Percentiles rank a stretch among this genome's conserved stretches.
Evolutionary conservation across 2,329 filamentous ascomycete genomes (phyloP).

Genomic region (Diaporthe vaccinii): DNA sequence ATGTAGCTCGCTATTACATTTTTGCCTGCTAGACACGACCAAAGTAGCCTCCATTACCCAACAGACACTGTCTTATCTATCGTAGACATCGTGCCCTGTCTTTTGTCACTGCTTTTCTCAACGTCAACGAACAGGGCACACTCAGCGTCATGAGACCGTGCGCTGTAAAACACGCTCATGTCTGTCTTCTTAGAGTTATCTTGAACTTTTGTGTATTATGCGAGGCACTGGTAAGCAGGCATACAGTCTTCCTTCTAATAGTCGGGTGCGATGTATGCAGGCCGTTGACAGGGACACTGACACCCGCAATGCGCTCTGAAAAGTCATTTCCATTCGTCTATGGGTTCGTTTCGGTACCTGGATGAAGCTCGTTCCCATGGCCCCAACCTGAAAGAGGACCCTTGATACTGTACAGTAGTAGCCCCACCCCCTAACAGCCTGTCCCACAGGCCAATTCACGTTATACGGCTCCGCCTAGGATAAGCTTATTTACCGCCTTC

Average conservation of each 20-base stretch:
- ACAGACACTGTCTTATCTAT: not conserved
- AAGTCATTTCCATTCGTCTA: slow-evolving; percentile 42
- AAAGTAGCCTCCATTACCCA: not conserved
- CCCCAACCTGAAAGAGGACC: slow-evolving; percentile 23
- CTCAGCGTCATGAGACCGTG: not conserved
- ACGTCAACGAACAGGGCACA: not conserved
- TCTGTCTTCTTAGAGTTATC: not conserved
- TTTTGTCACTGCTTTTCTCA: not conserved
- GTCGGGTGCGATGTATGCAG: not conserved
- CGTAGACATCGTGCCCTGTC: not conserved
- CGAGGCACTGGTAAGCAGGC: too few relatives aligned
- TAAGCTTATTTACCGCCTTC: slow-evolving; percentile 60
- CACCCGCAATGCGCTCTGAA: slow-evolving; percentile 17
- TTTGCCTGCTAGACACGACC: not conserved
- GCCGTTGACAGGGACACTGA: not conserved
- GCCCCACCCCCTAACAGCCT: not conserved
- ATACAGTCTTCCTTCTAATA: not conserved
- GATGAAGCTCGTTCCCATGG: slow-evolving; percentile 13
- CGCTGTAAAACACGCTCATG: not conserved
- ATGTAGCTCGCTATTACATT: not conserved
- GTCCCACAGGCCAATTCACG: not conserved
- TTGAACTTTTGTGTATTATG: not conserved
- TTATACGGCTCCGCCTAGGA: not conserved
- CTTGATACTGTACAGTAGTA: slow-evolving; percentile 38
- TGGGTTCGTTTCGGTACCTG: slow-evolving; percentile 35